phyloP scores from a whole-genome alignment of 2,329 filamentous ascomycete genomes.

The Penicillium sp. region DNA sequence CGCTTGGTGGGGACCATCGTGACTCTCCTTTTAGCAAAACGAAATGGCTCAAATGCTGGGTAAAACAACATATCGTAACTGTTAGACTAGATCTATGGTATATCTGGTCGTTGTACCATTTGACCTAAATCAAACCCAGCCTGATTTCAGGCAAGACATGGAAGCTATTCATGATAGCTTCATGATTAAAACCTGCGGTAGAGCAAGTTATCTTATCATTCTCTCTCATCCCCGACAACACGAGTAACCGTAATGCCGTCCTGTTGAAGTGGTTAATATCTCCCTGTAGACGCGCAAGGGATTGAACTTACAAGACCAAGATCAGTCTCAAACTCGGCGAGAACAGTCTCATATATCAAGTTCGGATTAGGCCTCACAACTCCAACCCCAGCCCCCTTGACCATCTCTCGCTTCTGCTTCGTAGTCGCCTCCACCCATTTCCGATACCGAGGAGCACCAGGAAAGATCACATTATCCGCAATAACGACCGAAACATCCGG shows the following conservation, averaged over 20 bases:
- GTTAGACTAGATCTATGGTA: too few relatives aligned
- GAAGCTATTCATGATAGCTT: too few relatives aligned
- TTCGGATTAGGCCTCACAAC: slow-evolving; percentile 11
- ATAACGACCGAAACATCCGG: slow-evolving; percentile 43
- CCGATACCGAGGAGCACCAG: slow-evolving; percentile 18
- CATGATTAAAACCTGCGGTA: too few relatives aligned
- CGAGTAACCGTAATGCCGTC: slow-evolving; percentile 15
- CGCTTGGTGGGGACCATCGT: too few relatives aligned
- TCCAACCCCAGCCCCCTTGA: not conserved
- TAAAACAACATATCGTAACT: too few relatives aligned
- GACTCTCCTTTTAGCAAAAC: too few relatives aligned
- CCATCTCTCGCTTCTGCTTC: slow-evolving; percentile 9
- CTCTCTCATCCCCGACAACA: not conserved
- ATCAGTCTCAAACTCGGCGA: slow-evolving; percentile 12
- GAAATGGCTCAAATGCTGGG: too few relatives aligned
- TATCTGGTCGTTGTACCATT: too few relatives aligned
- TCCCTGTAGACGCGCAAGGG: not conserved
- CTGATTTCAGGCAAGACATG: too few relatives aligned
- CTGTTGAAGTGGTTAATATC: slow-evolving; percentile 1
- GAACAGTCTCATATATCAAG: slow-evolving; percentile 11
- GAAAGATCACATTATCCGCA: slow-evolving; percentile 21
- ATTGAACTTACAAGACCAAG: slow-evolving; percentile 12
- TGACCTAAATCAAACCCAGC: too few relatives aligned
- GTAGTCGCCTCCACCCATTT: slow-evolving; percentile 18
- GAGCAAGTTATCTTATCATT: not conserved